Evolutionary conservation across 495 filamentous ascomycete species (phyloP).

Genomic region (Recurvomyces mirabilis): DNA sequence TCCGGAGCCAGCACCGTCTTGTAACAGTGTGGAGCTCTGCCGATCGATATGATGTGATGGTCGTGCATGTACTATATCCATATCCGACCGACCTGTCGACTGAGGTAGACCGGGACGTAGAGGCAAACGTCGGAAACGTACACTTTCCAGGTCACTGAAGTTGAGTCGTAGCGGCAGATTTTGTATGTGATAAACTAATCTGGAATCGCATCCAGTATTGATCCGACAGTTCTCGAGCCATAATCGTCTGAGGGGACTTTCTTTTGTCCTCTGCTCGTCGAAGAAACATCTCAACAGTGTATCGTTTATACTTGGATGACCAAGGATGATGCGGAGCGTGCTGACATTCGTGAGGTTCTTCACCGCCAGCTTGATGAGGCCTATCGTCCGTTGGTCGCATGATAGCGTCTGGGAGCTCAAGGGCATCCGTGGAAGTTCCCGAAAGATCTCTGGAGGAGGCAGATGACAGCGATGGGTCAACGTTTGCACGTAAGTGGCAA

Average conservation of each 20-base stretch:
- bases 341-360: constrained; percentile 24
- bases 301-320: constrained; percentile 24
- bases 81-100: too few species aligned
- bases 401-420: constrained; percentile 25
- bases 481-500: constrained; percentile 23
- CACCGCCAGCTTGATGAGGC: constrained; percentile 23
- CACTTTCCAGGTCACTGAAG: constrained; percentile 22
- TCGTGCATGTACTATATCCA: too few species aligned
- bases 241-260: constrained; percentile 22
- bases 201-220: background rate
- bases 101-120: constrained; percentile 2
- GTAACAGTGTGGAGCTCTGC: too few species aligned
- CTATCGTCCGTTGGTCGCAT: constrained; percentile 16
- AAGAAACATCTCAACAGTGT: constrained; percentile 25
- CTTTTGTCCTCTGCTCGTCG: constrained; percentile 13
- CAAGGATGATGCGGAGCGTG: constrained; percentile 26
- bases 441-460: constrained; percentile 26
- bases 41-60: too few species aligned
- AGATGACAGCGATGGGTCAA: constrained; percentile 28
- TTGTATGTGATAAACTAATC: background rate
- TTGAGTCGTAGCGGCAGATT: constrained; percentile 10
- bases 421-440: constrained; percentile 23
- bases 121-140: constrained; percentile 24
- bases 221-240: constrained; percentile 30
- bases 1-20: background rate